Conservation (phyloP, 306 rosid genomes). For the Lagenaria siceraria region DNA sequence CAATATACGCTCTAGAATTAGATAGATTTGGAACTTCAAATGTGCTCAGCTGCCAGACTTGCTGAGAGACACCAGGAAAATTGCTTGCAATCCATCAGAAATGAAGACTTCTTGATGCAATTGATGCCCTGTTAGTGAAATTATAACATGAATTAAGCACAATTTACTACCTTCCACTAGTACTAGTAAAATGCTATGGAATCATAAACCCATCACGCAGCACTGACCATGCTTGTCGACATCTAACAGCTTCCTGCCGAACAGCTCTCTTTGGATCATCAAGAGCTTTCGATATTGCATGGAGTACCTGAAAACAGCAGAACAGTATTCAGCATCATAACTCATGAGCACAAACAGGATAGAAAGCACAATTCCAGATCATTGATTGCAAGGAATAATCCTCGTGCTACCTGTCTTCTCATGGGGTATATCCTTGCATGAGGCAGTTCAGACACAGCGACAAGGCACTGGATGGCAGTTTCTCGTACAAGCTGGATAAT, state of each 20-base stretch:
- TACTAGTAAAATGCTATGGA: not conserved
- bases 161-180: not conserved
- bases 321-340: not conserved
- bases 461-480: slow-evolving; percentile 77
- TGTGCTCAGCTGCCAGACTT: not conserved
- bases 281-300: slow-evolving; percentile 41
- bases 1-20: not conserved
- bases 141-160: not conserved
- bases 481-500: slow-evolving; percentile 76
- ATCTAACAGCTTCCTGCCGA: slow-evolving; percentile 80
- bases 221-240: slow-evolving; percentile 78
- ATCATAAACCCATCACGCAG: not conserved
- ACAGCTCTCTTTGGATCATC: slow-evolving; percentile 70
- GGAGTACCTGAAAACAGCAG: slow-evolving; percentile 35
- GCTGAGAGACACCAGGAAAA: not conserved
- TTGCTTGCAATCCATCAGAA: slow-evolving; percentile 18
- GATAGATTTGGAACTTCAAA: not conserved
- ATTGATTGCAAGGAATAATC: slow-evolving; percentile 6
- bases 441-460: slow-evolving; percentile 74
- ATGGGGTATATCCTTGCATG: slow-evolving; percentile 65
- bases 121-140: slow-evolving; percentile 40
- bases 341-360: not conserved
- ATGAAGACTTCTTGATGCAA: slow-evolving; percentile 36
- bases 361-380: not conserved
- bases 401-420: slow-evolving; percentile 58